These are phyloP conservation scores for Exophiala calicioides DNA, from an alignment of 2,329 filamentous ascomycete genomes.

Conservation along the genomic window DNA sequence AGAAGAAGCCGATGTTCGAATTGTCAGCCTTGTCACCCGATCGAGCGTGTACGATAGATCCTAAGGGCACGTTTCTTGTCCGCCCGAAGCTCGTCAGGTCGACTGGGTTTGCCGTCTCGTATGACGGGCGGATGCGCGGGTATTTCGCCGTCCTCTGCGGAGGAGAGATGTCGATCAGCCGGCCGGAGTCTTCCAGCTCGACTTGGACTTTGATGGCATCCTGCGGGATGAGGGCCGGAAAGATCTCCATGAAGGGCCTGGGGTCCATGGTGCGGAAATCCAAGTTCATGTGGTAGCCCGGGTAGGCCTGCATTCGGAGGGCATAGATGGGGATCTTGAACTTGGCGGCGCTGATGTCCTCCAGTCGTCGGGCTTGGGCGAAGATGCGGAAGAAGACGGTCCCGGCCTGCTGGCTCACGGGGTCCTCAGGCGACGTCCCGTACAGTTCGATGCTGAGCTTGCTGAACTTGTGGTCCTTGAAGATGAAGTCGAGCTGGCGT, in stretches of 20 bases:
- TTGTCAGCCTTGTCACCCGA: constrained; percentile 44
- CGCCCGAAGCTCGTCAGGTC: constrained; percentile 29
- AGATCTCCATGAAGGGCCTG: constrained; percentile 48
- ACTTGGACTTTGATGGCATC: constrained; percentile 22
- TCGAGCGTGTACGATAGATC: constrained; percentile 46
- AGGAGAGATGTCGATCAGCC: not conserved
- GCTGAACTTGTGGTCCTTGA: constrained; percentile 37
- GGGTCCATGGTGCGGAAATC: constrained; percentile 49
- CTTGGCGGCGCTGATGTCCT: constrained; percentile 3
- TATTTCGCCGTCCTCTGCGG: constrained; percentile 3
- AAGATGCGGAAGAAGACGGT: constrained; percentile 36
- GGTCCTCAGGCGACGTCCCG: constrained; percentile 40
- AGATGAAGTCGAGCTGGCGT: constrained; percentile 22
- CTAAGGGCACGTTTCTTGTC: constrained; percentile 38
- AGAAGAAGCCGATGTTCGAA: constrained; percentile 44
- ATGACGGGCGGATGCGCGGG: constrained; percentile 2
- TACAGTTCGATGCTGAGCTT: constrained; percentile 40
- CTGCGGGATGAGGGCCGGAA: constrained; percentile 38
- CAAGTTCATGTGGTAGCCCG: constrained; percentile 48
- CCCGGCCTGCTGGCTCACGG: constrained; percentile 41
- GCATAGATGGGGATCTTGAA: constrained; percentile 15
- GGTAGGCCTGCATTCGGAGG: constrained; percentile 44
- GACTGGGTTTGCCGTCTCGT: constrained; percentile 12
- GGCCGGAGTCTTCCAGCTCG: constrained; percentile 1
- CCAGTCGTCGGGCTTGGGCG: constrained; percentile 9